Base-by-base conservation (phyloP, 116 monocot species). In the Phalaenopsis hybrid region DNA sequence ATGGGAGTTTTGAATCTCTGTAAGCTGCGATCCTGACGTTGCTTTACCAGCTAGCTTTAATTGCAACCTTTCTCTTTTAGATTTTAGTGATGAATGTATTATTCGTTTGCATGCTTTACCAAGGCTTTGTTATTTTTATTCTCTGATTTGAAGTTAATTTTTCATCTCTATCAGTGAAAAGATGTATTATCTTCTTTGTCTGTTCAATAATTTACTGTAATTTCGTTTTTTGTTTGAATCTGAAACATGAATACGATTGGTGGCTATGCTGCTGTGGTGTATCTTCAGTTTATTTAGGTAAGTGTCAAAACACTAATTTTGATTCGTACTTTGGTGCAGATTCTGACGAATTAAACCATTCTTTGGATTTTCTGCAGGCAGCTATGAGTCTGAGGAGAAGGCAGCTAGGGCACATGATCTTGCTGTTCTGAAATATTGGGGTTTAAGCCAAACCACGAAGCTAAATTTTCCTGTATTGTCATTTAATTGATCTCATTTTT, bases 341-440 rank as follows among this genome's bases (percentile, higher is more conserved):
- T 69, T 33, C 78, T 76, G 69, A 20, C 28, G 48, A 41, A 78
- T 44, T 55, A 52, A 73, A 57, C 44, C 6, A 6, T 79, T 65
- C 17, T 15, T 55, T 16, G 23, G 49, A 61, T 50, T 65, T 46
- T 79, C 21, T 79, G 75, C 75, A 94, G 94, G 94, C 52, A 91
- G 90, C 69, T 90, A 94, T 87, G 89, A 88, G 57, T 88, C 87
- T 33, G 94, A 92, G 83, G 94, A 92, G 73, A 86, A 88, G 72
- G 94, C 94, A 23, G 92, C 92, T 20, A 84, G 88, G 81, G 92
- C 90, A 46, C 88, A 94, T 79, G 94, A 94, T 77, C 90, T 91
- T 84, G 94, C 94, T 65, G 94, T 88, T 79, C 85, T 94, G 46
- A 94, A 90, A 83, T 94, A 89, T 80, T 94, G 91, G 89, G 91